Conservation (phyloP, 2,329 filamentous ascomycete genomes). For the Harringtonia lauricola region DNA sequence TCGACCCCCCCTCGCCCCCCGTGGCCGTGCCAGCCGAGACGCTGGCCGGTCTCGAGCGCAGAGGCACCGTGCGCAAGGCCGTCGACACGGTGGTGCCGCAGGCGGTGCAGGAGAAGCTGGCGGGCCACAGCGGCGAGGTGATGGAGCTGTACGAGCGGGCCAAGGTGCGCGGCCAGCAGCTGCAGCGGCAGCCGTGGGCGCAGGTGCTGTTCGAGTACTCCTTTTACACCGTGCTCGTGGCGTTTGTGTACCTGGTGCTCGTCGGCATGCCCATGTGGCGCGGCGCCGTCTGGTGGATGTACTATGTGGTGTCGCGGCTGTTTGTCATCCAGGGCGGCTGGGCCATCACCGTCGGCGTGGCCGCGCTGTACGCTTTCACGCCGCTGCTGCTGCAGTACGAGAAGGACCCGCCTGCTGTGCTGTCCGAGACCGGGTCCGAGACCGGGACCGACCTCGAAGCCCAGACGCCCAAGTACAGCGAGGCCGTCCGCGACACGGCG, state of each 20-base stretch:
- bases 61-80: too few species aligned
- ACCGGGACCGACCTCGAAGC: neutral
- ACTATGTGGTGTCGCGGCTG: constrained; percentile 2
- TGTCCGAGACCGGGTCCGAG: neutral
- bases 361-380: neutral
- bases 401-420: constrained; percentile 1
- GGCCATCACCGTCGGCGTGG: constrained; percentile 1
- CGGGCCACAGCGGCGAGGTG: too few species aligned
- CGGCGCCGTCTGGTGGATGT: constrained; percentile 3
- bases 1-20: too few species aligned
- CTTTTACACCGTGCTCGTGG: neutral
- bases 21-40: too few species aligned
- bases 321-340: constrained; percentile 3
- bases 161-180: constrained; percentile 1
- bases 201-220: constrained; percentile 3
- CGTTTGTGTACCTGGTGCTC: constrained; percentile 4
- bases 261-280: constrained; percentile 5
- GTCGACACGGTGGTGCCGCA: too few species aligned
- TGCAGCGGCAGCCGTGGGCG: constrained; percentile 3
- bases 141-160: constrained; percentile 4
- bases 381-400: constrained; percentile 3
- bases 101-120: too few species aligned
- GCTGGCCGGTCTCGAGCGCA: too few species aligned
- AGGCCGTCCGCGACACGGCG: neutral
- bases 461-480: neutral